phyloP scores from a whole-genome alignment of 768 basidiomycete species.

The Termitomyces sp. region DNA sequence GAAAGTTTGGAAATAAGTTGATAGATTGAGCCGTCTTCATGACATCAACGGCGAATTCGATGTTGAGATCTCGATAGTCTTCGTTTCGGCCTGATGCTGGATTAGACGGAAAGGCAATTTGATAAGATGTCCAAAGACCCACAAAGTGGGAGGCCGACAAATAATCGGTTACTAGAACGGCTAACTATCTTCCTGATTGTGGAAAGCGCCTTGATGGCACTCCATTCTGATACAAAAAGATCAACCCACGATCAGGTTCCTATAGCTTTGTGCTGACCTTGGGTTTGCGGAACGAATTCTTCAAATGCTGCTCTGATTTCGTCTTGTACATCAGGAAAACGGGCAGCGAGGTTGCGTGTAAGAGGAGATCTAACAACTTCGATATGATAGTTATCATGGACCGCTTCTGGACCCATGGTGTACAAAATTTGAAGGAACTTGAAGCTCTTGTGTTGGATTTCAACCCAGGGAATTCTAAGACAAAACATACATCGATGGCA shows the following conservation, averaged over 20 bases:
- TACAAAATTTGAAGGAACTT: constrained; percentile 33
- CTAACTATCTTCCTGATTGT: constrained; percentile 30
- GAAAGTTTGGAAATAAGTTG: constrained; percentile 27
- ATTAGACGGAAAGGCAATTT: not conserved
- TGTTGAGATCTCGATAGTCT: constrained; percentile 32
- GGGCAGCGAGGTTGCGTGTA: constrained; percentile 31
- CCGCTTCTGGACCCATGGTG: constrained; percentile 29
- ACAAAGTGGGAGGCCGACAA: constrained; percentile 45
- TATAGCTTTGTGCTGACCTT: constrained; percentile 16
- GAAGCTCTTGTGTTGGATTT: not conserved
- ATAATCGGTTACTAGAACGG: constrained; percentile 35
- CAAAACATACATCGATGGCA: constrained; percentile 20
- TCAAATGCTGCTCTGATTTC: constrained; percentile 38
- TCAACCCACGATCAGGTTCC: not conserved
- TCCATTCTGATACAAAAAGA: constrained; percentile 28
- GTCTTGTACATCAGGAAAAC: constrained; percentile 36
- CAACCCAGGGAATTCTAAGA: not conserved
- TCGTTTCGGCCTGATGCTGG: constrained; percentile 30
- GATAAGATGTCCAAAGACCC: constrained; percentile 3
- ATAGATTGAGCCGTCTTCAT: constrained; percentile 26
- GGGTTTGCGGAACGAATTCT: constrained; percentile 27
- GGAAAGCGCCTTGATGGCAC: constrained; percentile 17
- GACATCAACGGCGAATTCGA: constrained; percentile 30
- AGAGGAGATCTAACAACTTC: constrained; percentile 25
- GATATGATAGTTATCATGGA: constrained; percentile 25